These are phyloP conservation scores for Yamagishiella unicocca DNA, from an alignment of 139 green algal genomes.

Conservation along the genomic window DNA sequence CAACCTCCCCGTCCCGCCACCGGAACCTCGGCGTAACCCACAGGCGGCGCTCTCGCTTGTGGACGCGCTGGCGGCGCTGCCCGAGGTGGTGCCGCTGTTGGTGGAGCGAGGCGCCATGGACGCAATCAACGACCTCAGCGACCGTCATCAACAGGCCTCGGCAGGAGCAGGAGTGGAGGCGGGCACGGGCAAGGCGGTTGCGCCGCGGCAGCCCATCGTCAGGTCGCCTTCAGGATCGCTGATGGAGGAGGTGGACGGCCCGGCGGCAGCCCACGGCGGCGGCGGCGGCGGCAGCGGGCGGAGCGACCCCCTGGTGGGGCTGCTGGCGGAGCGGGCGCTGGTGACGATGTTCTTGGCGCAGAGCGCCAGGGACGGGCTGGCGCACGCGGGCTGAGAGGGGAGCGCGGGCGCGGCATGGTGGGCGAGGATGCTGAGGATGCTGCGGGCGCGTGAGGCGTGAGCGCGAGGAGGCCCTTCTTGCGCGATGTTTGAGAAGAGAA, in stretches of 20 bases:
- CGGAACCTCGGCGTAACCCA: too few relatives aligned
- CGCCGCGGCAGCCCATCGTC: too few relatives aligned
- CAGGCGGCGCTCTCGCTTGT: neutral
- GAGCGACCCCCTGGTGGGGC: neutral
- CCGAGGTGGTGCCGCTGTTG: constrained; percentile 35
- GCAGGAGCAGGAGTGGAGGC: too few relatives aligned
- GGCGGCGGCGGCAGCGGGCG: too few relatives aligned
- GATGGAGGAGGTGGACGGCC: too few relatives aligned
- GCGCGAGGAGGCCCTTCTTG: neutral
- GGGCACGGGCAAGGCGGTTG: too few relatives aligned
- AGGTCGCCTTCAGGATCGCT: too few relatives aligned
- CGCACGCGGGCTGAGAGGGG: too few relatives aligned
- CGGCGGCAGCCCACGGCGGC: too few relatives aligned
- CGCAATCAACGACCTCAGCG: neutral
- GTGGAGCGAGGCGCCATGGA: constrained; percentile 9
- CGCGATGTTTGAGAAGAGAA: neutral
- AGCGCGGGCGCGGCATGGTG: neutral
- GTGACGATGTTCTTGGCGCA: constrained; percentile 27
- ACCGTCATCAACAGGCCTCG: too few relatives aligned
- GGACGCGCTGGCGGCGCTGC: neutral
- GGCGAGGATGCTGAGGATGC: neutral
- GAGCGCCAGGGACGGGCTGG: too few relatives aligned
- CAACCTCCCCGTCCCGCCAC: too few relatives aligned
- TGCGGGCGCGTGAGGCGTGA: neutral
- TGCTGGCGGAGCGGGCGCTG: constrained; percentile 31